These are phyloP conservation scores for Coemansia sp. DNA, from an alignment of 192 early-diverging fungal genomes.

Conservation along the genomic window DNA sequence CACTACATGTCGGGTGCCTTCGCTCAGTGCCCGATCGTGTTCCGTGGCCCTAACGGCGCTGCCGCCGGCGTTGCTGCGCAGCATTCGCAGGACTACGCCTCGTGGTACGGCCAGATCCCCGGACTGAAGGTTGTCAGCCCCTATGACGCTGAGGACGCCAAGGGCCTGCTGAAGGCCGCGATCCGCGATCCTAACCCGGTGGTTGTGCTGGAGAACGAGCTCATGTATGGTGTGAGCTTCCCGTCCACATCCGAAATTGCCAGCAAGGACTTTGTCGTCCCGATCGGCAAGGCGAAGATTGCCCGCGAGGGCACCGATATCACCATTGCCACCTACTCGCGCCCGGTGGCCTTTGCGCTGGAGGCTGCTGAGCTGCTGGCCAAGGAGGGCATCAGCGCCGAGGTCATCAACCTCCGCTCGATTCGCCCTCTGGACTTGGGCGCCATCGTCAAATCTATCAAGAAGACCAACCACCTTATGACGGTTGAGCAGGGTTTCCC, in stretches of 20 bases:
- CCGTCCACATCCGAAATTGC: constrained; percentile 75
- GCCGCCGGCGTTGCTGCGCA: constrained; percentile 97
- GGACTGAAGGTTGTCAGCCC: constrained; percentile 96
- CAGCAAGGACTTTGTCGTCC: constrained; percentile 79
- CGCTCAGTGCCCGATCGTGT: constrained; percentile 89
- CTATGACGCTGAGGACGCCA: constrained; percentile 95
- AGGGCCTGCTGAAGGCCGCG: constrained; percentile 96
- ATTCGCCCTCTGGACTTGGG: constrained; percentile 94
- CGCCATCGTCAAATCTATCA: constrained; percentile 88
- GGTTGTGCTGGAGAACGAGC: constrained; percentile 94
- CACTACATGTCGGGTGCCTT: constrained; percentile 96
- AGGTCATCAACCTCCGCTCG: constrained; percentile 97
- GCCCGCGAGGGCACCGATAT: constrained; percentile 79
- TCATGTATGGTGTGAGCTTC: constrained; percentile 94
- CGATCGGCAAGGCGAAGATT: constrained; percentile 96
- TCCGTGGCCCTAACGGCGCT: constrained; percentile 98
- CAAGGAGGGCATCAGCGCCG: constrained; percentile 76
- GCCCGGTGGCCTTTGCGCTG: constrained; percentile 77
- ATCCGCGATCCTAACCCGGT: constrained; percentile 99
- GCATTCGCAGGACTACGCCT: constrained; percentile 98
- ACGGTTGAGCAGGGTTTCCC: constrained; percentile 97
- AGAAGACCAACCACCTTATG: constrained; percentile 97
- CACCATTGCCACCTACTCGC: constrained; percentile 94
- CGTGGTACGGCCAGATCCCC: constrained; percentile 97
- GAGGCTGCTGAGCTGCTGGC: constrained; percentile 85